Conservation (phyloP, 441 rosid species). For the Hura crepitans region DNA sequence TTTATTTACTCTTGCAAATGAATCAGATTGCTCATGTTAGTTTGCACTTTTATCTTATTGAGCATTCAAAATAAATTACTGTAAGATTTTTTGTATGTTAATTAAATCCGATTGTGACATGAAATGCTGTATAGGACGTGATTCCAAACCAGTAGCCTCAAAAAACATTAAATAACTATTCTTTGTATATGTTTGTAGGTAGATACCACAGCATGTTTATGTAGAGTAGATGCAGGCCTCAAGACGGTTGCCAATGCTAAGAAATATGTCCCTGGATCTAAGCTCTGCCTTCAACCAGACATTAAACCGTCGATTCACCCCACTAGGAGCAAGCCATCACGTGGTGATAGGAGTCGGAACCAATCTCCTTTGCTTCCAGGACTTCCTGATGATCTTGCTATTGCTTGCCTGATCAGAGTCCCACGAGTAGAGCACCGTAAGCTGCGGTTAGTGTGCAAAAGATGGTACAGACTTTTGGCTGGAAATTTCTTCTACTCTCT, state of each 20-base stretch:
- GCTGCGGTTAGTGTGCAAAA: constrained; percentile 74
- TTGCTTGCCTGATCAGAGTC: constrained; percentile 82
- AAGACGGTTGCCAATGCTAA: constrained; percentile 84
- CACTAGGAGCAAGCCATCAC: constrained; percentile 54
- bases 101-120: constrained; percentile 9
- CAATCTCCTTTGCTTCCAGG: constrained; percentile 88
- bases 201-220: constrained; percentile 87
- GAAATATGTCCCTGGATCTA: constrained; percentile 85
- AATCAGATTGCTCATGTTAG: neutral
- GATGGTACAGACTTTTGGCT: constrained; percentile 73
- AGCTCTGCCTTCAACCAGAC: constrained; percentile 88
- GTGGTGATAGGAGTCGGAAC: constrained; percentile 63
- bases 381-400: constrained; percentile 92
- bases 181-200: constrained; percentile 50
- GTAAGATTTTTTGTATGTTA: neutral
- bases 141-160: neutral
- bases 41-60: neutral
- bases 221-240: constrained; percentile 89
- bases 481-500: constrained; percentile 74
- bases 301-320: constrained; percentile 85
- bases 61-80: constrained; percentile 3
- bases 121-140: neutral
- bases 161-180: constrained; percentile 3
- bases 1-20: neutral
- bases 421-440: constrained; percentile 79